Conservation (phyloP, 192 early-diverging fungal species). For the Backusella sp. region DNA sequence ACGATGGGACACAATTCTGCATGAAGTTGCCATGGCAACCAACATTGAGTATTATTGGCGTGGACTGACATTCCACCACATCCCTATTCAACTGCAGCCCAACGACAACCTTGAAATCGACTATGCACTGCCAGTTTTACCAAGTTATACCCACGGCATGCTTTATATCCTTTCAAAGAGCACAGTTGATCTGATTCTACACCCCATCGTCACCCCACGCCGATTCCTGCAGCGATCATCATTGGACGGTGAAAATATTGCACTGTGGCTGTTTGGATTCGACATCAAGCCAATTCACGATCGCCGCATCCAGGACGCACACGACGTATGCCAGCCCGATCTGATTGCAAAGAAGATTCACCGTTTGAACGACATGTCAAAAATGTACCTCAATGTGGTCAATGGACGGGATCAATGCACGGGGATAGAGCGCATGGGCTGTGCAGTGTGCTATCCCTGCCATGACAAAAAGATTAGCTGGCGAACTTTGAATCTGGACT, state of each 20-base stretch:
- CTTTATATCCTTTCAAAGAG: slow-evolving; percentile 55
- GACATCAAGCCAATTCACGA: slow-evolving; percentile 57
- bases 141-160: slow-evolving; percentile 53
- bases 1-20: slow-evolving; percentile 48
- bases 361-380: slow-evolving; percentile 46
- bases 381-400: slow-evolving; percentile 12
- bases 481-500: slow-evolving; percentile 48
- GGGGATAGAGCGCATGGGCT: slow-evolving; percentile 8
- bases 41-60: slow-evolving; percentile 50
- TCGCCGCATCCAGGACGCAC: slow-evolving; percentile 47
- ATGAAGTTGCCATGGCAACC: slow-evolving; percentile 33
- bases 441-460: slow-evolving; percentile 59
- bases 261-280: slow-evolving; percentile 57
- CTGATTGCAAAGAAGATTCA: slow-evolving; percentile 53
- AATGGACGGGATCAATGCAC: slow-evolving; percentile 2
- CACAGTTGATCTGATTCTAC: slow-evolving; percentile 41
- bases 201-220: slow-evolving; percentile 32
- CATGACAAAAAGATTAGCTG: slow-evolving; percentile 46
- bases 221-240: slow-evolving; percentile 30
- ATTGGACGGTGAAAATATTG: slow-evolving; percentile 55
- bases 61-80: slow-evolving; percentile 37
- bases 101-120: slow-evolving; percentile 33
- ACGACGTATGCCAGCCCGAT: slow-evolving; percentile 56
- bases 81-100: slow-evolving; percentile 33
- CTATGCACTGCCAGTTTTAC: slow-evolving; percentile 51